A percentile compares a stretch with the other conserved stretches of the same genome.
phyloP scores from a whole-genome alignment of 169 alveolate genomes.

The Plasmodium inui region DNA sequence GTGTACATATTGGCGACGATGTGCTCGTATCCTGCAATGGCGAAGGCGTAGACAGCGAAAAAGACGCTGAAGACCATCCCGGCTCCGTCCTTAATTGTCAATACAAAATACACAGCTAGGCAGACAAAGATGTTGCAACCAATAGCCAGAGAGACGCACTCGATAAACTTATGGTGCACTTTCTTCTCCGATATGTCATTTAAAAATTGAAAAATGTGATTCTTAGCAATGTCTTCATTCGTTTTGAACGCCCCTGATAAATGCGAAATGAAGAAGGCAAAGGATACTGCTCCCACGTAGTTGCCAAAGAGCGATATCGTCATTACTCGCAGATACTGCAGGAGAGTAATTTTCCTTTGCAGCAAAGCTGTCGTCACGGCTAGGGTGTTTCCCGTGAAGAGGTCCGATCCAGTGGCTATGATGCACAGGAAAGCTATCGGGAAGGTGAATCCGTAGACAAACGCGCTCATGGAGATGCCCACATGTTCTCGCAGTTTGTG shows the following conservation, averaged over 20 bases:
- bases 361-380: constrained; percentile 76
- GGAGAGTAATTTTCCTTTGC: constrained; percentile 23
- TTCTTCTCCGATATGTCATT: constrained; percentile 64
- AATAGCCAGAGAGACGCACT: constrained; percentile 77
- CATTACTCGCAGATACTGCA: constrained; percentile 71
- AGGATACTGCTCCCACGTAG: constrained; percentile 80
- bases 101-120: constrained; percentile 80
- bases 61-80: constrained; percentile 76
- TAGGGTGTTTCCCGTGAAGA: constrained; percentile 84
- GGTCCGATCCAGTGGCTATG: constrained; percentile 84
- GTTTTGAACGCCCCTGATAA: constrained; percentile 78
- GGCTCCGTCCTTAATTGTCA: constrained; percentile 69
- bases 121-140: constrained; percentile 86
- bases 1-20: constrained; percentile 84
- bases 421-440: constrained; percentile 82
- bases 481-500: constrained; percentile 54
- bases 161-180: constrained; percentile 75
- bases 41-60: constrained; percentile 81
- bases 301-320: constrained; percentile 82
- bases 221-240: background rate
- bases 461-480: constrained; percentile 36
- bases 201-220: constrained; percentile 61
- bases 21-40: constrained; percentile 87
- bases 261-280: constrained; percentile 77
- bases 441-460: constrained; percentile 82